Percentiles rank a stretch among this genome's conserved stretches.
phyloP scores from a whole-genome alignment of 192 early-diverging fungal species.

The Powellomyces hirtus region DNA sequence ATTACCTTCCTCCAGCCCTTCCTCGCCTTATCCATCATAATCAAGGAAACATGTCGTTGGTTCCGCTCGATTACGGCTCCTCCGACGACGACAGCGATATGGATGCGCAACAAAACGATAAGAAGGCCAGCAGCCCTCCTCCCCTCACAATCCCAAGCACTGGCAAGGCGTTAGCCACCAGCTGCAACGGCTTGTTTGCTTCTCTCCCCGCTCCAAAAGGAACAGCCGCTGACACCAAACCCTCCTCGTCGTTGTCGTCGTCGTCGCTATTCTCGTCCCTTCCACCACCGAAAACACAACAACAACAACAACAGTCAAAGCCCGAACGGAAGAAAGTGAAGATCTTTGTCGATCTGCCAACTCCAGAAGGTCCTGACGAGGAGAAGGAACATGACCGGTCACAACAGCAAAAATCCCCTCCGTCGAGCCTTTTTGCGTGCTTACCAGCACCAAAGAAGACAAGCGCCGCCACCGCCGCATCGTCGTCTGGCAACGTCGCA shows the following conservation, averaged over 20 bases:
- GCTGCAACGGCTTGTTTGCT: not conserved
- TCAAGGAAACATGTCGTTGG: slow-evolving; percentile 20
- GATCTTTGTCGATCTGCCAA: slow-evolving; percentile 27
- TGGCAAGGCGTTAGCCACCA: not conserved
- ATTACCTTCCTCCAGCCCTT: too few relatives aligned
- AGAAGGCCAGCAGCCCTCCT: not conserved
- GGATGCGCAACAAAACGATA: too few relatives aligned
- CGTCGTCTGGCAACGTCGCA: not conserved
- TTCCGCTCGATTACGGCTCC: slow-evolving; percentile 20
- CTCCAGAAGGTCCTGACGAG: not conserved
- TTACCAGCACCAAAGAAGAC: slow-evolving; percentile 22
- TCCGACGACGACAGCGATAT: not conserved
- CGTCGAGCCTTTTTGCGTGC: slow-evolving; percentile 18
- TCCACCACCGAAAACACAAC: slow-evolving; percentile 8
- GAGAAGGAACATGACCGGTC: not conserved
- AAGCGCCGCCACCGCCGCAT: not conserved
- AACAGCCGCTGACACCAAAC: not conserved
- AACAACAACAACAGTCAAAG: not conserved
- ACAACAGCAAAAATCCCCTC: not conserved
- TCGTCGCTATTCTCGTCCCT: slow-evolving; percentile 11
- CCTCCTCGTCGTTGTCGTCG: not conserved
- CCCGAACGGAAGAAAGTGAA: slow-evolving; percentile 15
- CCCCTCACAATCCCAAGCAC: not conserved
- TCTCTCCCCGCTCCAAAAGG: not conserved
- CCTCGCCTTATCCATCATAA: too few relatives aligned